Percentiles rank a stretch among this genome's conserved stretches.
These are phyloP conservation scores for Parastagonospora nodorum DNA, from an alignment of 2,329 filamentous ascomycete genomes.

Conservation along the genomic window DNA sequence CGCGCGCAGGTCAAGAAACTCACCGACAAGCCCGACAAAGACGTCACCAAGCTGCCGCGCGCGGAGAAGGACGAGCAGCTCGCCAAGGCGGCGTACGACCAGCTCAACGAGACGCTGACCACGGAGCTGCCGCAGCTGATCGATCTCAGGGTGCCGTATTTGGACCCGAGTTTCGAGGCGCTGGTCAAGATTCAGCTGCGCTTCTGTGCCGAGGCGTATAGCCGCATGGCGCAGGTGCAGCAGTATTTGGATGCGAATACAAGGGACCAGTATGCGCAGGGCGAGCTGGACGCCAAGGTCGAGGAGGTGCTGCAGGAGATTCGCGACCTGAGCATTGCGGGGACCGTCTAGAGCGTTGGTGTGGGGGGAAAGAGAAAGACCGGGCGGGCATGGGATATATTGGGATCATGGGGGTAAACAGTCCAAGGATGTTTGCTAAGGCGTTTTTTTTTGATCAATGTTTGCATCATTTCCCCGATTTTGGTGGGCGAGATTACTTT, in stretches of 20 bases:
- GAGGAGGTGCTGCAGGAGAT: conserved; percentile 98
- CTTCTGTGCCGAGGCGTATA: conserved; percentile 98
- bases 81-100: conserved; percentile 90
- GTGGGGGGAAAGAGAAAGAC: too few species aligned
- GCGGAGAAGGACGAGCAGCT: conserved; percentile 97
- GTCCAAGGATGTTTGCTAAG: neutral
- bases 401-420: too few species aligned
- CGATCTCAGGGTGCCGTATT: conserved; percentile 92
- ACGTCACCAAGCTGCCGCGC: conserved; percentile 92
- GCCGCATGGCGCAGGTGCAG: conserved; percentile 97
- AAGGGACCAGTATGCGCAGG: conserved; percentile 92
- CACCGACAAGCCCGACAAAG: conserved; percentile 98
- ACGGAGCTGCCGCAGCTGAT: conserved; percentile 93
- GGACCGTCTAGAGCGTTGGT: conserved; percentile 57
- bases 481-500: too few species aligned
- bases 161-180: conserved; percentile 96
- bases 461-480: too few species aligned
- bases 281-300: conserved; percentile 86
- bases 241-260: conserved; percentile 97
- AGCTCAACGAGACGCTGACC: conserved; percentile 94
- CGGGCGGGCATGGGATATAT: too few species aligned
- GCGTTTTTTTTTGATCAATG: too few species aligned
- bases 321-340: conserved; percentile 89
- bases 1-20: conserved; percentile 96
- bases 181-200: conserved; percentile 97